Conservation (phyloP, 1,139 yeast genomes). For the Schwanniomyces etchellsii region DNA sequence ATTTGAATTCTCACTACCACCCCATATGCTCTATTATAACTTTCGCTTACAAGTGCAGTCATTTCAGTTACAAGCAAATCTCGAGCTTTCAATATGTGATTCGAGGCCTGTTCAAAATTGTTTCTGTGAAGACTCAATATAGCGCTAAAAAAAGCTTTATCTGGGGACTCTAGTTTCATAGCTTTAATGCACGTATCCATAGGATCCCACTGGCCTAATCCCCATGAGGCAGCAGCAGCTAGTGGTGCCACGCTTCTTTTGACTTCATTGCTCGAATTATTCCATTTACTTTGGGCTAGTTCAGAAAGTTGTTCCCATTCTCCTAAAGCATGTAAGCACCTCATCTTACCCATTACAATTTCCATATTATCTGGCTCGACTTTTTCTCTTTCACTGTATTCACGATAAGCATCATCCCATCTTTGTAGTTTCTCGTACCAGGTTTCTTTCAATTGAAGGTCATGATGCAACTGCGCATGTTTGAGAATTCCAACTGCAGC, state of each 20-base stretch:
- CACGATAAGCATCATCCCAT: constrained; percentile 96
- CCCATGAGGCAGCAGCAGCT: constrained; percentile 99
- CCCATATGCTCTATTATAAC: constrained; percentile 94
- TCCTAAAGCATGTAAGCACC: constrained; percentile 94
- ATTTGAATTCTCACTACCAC: constrained; percentile 96
- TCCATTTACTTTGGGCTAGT: constrained; percentile 85
- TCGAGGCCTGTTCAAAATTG: constrained; percentile 75
- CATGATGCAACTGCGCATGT: constrained; percentile 93
- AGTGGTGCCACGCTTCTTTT: constrained; percentile 89
- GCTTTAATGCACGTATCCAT: constrained; percentile 89
- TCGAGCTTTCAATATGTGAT: constrained; percentile 77
- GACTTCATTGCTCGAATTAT: constrained; percentile 61
- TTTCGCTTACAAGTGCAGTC: constrained; percentile 90
- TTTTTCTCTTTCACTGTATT: constrained; percentile 71
- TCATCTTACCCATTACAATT: constrained; percentile 94
- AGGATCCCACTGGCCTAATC: constrained; percentile 94
- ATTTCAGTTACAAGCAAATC: constrained; percentile 89
- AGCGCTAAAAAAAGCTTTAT: constrained; percentile 90
- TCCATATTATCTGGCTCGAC: constrained; percentile 60
- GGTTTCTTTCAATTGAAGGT: constrained; percentile 86
- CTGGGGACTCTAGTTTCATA: constrained; percentile 90
- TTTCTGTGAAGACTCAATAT: constrained; percentile 80
- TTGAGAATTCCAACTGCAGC: constrained; percentile 96
- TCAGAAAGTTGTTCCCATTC: constrained; percentile 95
- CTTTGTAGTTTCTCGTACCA: constrained; percentile 97